phyloP scores from a whole-genome alignment of 805 yeast genomes.

The Millerozyma acaciae region DNA sequence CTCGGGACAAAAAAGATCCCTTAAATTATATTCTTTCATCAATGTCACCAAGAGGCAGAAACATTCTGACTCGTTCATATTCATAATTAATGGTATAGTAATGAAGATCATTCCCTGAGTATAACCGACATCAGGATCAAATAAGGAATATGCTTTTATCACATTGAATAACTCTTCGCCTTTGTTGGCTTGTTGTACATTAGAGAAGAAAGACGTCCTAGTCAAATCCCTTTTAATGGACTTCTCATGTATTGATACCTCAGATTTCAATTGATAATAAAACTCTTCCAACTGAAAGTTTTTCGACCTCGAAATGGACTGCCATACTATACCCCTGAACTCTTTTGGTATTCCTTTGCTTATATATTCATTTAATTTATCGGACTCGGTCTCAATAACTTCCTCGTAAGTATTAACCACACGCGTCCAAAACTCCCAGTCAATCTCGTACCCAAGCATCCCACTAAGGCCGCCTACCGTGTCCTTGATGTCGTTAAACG shows the following conservation, averaged over 20 bases:
- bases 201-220: constrained; percentile 77
- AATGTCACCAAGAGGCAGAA: constrained; percentile 75
- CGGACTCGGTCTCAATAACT: constrained; percentile 61
- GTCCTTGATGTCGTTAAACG: constrained; percentile 45
- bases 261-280: constrained; percentile 47
- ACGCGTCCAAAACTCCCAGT: constrained; percentile 86
- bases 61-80: constrained; percentile 78
- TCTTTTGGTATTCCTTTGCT: constrained; percentile 79
- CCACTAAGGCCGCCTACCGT: constrained; percentile 45
- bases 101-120: constrained; percentile 98
- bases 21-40: constrained; percentile 80
- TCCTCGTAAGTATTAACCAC: constrained; percentile 74
- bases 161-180: constrained; percentile 65
- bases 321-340: constrained; percentile 91
- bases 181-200: constrained; percentile 50
- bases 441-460: constrained; percentile 36
- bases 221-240: constrained; percentile 78
- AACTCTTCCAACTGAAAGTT: constrained; percentile 58
- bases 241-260: constrained; percentile 61
- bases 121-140: constrained; percentile 92
- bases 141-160: constrained; percentile 77
- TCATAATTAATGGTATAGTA: constrained; percentile 77
- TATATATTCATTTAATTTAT: constrained; percentile 56
- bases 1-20: constrained; percentile 75
- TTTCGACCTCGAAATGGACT: constrained; percentile 76